Evolutionary conservation across 768 basidiomycete species (phyloP).

Genomic region (Boletellus ananas): DNA sequence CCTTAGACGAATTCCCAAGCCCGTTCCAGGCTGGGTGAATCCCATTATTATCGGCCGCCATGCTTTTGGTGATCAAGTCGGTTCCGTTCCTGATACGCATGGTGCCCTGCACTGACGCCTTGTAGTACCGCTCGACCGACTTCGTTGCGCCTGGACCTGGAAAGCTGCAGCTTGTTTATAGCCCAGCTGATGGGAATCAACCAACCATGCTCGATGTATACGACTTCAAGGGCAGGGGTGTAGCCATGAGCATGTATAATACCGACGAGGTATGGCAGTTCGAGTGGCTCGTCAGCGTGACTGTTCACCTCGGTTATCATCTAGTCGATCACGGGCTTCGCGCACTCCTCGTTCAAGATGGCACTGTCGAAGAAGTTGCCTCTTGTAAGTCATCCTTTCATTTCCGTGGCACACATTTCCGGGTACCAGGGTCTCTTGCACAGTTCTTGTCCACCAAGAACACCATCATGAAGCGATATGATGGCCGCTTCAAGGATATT

Average conservation of each 20-base stretch:
- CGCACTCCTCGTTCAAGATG: conserved; percentile 98
- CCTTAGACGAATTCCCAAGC: conserved; percentile 83
- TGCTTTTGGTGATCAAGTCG: conserved; percentile 92
- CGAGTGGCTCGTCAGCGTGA: background rate
- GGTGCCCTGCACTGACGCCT: conserved; percentile 6
- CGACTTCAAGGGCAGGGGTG: conserved; percentile 89
- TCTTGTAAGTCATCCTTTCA: conserved; percentile 41
- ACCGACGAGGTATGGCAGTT: conserved; percentile 72
- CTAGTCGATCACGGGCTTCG: conserved; percentile 90
- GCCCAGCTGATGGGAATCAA: conserved; percentile 71
- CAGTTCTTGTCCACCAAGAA: conserved; percentile 98
- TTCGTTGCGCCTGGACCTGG: conserved; percentile 88
- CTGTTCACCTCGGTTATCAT: background rate
- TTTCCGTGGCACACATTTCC: conserved; percentile 5
- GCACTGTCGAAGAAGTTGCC: conserved; percentile 75
- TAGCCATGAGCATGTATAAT: conserved; percentile 98
- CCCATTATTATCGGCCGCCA: conserved; percentile 97
- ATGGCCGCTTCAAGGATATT: conserved; percentile 98
- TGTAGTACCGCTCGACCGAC: conserved; percentile 89
- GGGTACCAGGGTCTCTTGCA: background rate
- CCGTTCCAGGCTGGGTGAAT: conserved; percentile 94
- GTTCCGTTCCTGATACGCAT: conserved; percentile 16
- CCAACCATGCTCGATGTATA: conserved; percentile 77
- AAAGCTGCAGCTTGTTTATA: conserved; percentile 90
- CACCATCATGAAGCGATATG: conserved; percentile 96